phyloP scores from a whole-genome alignment of 116 monocot species.

The Dioscorea cayenensis region DNA sequence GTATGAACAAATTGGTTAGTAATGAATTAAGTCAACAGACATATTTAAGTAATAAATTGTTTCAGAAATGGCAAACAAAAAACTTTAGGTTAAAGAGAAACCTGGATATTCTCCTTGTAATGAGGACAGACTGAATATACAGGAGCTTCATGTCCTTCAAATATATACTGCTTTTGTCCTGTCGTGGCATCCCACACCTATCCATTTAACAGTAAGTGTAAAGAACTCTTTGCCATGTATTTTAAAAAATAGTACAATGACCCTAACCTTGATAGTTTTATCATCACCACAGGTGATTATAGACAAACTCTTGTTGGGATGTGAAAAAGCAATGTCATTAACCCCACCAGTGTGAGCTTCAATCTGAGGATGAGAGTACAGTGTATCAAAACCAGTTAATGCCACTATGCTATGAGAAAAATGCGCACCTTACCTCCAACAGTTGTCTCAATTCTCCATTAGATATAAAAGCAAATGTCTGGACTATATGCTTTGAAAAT shows the following conservation, averaged over 20 bases:
- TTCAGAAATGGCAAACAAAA: background rate
- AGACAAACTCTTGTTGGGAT: constrained; percentile 73
- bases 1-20: too few species aligned
- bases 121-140: constrained; percentile 95
- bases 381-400: background rate
- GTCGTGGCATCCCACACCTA: constrained; percentile 92
- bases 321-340: constrained; percentile 83
- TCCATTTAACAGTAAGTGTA: background rate
- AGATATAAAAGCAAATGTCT: constrained; percentile 18
- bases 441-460: constrained; percentile 18
- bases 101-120: constrained; percentile 80
- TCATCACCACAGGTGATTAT: constrained; percentile 90
- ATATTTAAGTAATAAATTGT: too few species aligned
- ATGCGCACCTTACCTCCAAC: constrained; percentile 6
- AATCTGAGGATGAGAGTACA: constrained; percentile 19
- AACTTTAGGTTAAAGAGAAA: constrained; percentile 7
- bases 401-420: background rate
- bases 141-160: constrained; percentile 94
- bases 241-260: too few species aligned
- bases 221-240: too few species aligned
- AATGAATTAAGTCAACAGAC: too few species aligned
- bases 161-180: constrained; percentile 69
- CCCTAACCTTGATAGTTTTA: constrained; percentile 69
- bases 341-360: constrained; percentile 70
- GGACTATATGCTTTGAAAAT: constrained; percentile 18